phyloP scores from a whole-genome alignment of 2,329 filamentous ascomycete genomes.

The Pezicula carpinea region DNA sequence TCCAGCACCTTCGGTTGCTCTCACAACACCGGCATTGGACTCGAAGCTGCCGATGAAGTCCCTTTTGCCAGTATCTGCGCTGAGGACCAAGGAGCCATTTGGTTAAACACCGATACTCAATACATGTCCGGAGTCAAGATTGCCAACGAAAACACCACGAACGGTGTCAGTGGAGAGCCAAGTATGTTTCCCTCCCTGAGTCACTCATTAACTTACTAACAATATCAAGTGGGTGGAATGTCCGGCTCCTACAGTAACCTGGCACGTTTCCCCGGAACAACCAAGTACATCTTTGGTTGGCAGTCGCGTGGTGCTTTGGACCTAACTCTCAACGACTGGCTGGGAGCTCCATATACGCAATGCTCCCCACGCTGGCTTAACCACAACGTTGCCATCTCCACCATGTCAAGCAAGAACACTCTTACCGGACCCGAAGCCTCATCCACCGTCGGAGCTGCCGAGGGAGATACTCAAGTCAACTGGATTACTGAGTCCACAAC shows the following conservation, averaged over 20 bases:
- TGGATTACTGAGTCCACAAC: slow-evolving; percentile 49
- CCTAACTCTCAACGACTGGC: slow-evolving; percentile 50
- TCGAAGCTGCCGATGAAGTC: slow-evolving; percentile 53
- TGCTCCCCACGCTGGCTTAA: slow-evolving; percentile 31
- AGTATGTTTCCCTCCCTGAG: slow-evolving; percentile 18
- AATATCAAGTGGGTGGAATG: slow-evolving; percentile 49
- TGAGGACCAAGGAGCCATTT: slow-evolving; percentile 59
- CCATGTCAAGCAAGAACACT: slow-evolving; percentile 54
- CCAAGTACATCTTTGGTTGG: slow-evolving; percentile 58
- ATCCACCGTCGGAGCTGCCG: slow-evolving; percentile 44
- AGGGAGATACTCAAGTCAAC: slow-evolving; percentile 54
- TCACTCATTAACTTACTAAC: neutral
- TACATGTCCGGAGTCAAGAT: slow-evolving; percentile 56
- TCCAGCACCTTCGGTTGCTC: slow-evolving; percentile 56
- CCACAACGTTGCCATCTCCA: slow-evolving; percentile 54
- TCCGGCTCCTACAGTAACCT: slow-evolving; percentile 56
- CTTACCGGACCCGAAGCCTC: slow-evolving; percentile 48
- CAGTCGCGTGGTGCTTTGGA: slow-evolving; percentile 54
- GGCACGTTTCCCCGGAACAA: slow-evolving; percentile 45
- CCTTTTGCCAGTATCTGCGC: slow-evolving; percentile 57
- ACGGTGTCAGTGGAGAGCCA: slow-evolving; percentile 52
- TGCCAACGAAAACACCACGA: slow-evolving; percentile 57
- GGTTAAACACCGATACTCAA: slow-evolving; percentile 56
- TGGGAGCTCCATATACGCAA: slow-evolving; percentile 51
- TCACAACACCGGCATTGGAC: slow-evolving; percentile 61